Evolutionary conservation across 768 basidiomycete species (phyloP).

Genomic region (Tylopilus sp.): DNA sequence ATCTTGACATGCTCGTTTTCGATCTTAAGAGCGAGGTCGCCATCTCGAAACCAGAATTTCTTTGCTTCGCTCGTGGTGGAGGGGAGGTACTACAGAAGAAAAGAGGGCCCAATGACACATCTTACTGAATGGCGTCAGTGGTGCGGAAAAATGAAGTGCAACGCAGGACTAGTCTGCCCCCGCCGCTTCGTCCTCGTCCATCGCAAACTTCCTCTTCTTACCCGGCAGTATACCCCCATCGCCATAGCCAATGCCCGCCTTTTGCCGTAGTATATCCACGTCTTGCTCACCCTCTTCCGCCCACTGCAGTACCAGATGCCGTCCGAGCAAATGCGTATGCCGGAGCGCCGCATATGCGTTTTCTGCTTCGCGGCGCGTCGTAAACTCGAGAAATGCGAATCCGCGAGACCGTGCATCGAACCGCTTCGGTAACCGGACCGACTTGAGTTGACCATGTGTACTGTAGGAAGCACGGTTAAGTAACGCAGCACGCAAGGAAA

Average conservation of each 20-base stretch:
- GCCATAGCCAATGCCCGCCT: conserved; percentile 76
- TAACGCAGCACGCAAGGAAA: too few species aligned
- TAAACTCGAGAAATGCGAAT: conserved; percentile 96
- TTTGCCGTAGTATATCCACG: conserved; percentile 69
- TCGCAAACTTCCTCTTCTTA: conserved; percentile 63
- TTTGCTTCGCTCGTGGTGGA: neutral
- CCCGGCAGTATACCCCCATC: conserved; percentile 70
- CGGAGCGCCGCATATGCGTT: conserved; percentile 81
- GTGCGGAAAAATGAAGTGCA: conserved; percentile 4
- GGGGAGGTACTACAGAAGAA: neutral
- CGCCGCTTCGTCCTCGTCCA: conserved; percentile 40
- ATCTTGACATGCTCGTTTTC: conserved; percentile 27
- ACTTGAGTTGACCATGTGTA: conserved; percentile 89
- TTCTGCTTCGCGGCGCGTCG: conserved; percentile 85
- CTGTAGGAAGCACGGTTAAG: too few species aligned
- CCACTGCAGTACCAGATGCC: conserved; percentile 95
- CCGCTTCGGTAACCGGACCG: conserved; percentile 88
- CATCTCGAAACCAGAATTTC: conserved; percentile 32
- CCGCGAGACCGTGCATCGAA: conserved; percentile 87
- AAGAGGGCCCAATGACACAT: neutral
- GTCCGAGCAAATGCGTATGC: conserved; percentile 93
- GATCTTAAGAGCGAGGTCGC: conserved; percentile 33
- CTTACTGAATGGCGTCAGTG: neutral
- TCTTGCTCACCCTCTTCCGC: conserved; percentile 81
- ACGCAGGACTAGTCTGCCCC: conserved; percentile 22